Conservation (phyloP, 495 filamentous ascomycete species). For the Bacidia gigantensis region DNA sequence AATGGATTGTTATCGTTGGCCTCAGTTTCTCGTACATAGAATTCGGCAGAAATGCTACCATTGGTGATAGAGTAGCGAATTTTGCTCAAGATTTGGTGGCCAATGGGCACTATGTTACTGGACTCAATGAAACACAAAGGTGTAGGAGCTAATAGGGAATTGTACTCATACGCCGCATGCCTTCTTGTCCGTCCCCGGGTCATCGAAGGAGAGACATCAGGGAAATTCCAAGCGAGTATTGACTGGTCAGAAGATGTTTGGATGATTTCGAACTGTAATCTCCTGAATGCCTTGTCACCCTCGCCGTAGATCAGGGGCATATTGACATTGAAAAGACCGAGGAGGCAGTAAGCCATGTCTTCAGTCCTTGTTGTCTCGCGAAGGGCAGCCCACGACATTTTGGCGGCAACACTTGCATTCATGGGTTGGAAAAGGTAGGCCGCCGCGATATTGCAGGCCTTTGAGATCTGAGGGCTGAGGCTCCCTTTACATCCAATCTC, state of each 20-base stretch:
- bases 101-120: neutral
- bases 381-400: slow-evolving; percentile 24
- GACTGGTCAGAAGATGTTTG: slow-evolving; percentile 13
- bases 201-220: neutral
- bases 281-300: slow-evolving; percentile 20
- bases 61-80: no score
- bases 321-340: slow-evolving; percentile 25
- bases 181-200: neutral
- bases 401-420: slow-evolving; percentile 15
- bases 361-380: slow-evolving; percentile 20
- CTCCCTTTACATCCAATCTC: slow-evolving; percentile 18
- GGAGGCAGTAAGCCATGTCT: slow-evolving; percentile 24
- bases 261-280: slow-evolving; percentile 23
- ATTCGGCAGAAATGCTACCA: no score
- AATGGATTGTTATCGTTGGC: no score
- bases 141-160: neutral
- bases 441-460: slow-evolving; percentile 20
- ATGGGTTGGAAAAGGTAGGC: neutral
- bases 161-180: neutral
- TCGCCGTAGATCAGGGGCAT: slow-evolving; percentile 30
- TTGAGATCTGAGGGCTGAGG: slow-evolving; percentile 1
- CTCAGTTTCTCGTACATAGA: no score
- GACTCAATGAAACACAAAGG: neutral
- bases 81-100: no score
- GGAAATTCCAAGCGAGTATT: slow-evolving; percentile 18